Evolutionary conservation across 2,329 filamentous ascomycete species (phyloP), one percentile per base, ranked within the genome.

Genomic region (Neonectria magnoliae): DNA sequence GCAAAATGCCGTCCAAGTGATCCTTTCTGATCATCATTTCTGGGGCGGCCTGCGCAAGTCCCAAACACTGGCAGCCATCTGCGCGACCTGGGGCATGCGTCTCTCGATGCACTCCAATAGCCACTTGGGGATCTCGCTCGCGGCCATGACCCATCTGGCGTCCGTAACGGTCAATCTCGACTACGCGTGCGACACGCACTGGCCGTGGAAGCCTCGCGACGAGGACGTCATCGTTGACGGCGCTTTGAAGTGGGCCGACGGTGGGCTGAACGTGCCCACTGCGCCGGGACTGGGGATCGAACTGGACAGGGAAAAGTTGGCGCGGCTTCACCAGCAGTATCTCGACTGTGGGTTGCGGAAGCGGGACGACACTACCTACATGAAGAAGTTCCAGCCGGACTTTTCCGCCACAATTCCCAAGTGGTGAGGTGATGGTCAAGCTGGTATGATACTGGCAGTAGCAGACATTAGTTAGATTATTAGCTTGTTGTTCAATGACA

Each of bases 21-120:
- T 82, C 2, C 62, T 82, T 0, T 81, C 80, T 0, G 80, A 82
- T 31, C 80, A 82, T 50, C 80, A 82, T 54, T 82, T 82, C 68
- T 82, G 80, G 80, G 80, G 80, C 2, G 80, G 80, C 0, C 71
- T 82, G 11, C 80, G 80, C 29, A 79, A 75, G 54, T 81, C 80
- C 0, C 80, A 82, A 61, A 76, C 69, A 0, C 67, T 82, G 25
- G 80, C 79, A 0, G 72, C 75, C 13, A 81, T 80, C 31, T 80
- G 79, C 52, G 71, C 73, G 6, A 81, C 75, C 5, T 82, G 79
- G 80, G 76, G 76, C 2, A 77, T 82, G 68, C 69, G 79, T 0
- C 76, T 82, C 0, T 80, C 78, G 1, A 81, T 81, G 80, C 80
- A 82, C 63, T 81, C 80, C 2, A 82, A 82, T 65, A 81, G 79